These are phyloP conservation scores for Pterocarpus macrocarpus DNA, from an alignment of 306 rosid species.

Conservation along the genomic window DNA sequence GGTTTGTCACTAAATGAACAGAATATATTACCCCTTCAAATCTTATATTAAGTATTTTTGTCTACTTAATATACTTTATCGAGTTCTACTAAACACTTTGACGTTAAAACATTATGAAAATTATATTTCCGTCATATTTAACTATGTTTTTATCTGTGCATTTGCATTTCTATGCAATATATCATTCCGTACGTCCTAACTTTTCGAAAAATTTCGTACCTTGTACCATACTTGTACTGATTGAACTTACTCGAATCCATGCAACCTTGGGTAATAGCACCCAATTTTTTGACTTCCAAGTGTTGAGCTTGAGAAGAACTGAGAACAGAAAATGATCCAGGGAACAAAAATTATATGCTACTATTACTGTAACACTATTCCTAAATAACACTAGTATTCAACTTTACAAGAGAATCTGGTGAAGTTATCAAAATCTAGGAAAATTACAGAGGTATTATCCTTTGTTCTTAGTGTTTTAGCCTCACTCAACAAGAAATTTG, in stretches of 20 bases:
- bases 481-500: constrained; percentile 84
- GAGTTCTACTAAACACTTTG: too few species aligned
- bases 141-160: too few species aligned
- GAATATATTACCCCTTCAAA: too few species aligned
- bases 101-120: too few species aligned
- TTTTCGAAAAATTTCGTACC: not conserved
- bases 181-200: not conserved
- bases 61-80: too few species aligned
- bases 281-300: not conserved
- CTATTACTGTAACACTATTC: constrained; percentile 54
- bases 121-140: not conserved
- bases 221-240: not conserved
- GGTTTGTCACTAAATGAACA: too few species aligned
- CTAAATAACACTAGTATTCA: constrained; percentile 65
- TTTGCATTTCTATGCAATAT: not conserved
- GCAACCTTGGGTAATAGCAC: not conserved
- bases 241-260: not conserved
- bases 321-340: constrained; percentile 16
- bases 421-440: constrained; percentile 82
- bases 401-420: constrained; percentile 75
- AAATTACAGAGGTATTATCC: constrained; percentile 93
- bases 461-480: constrained; percentile 94
- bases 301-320: constrained; percentile 36
- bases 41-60: too few species aligned
- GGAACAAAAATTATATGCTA: constrained; percentile 39